Percentiles rank a stretch among this genome's conserved stretches.
Conservation (phyloP, 129 eudicot species). For the Escallonia rubra region DNA sequence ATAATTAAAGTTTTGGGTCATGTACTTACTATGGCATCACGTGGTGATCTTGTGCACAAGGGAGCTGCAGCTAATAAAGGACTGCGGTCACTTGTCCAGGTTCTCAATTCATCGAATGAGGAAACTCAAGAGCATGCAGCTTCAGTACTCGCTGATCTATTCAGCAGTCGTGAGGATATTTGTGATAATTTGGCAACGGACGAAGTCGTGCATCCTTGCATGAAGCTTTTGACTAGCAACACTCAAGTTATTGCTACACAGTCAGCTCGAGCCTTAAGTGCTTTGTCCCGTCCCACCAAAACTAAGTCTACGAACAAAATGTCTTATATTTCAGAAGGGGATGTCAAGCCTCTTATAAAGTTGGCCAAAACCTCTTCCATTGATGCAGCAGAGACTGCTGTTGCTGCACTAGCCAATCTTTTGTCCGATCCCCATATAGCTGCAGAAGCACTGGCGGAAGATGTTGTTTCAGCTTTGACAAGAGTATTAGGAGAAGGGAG, state of each 20-base stretch:
- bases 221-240: conserved; percentile 74
- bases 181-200: conserved; percentile 74
- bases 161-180: conserved; percentile 56
- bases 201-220: conserved; percentile 67
- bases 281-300: conserved; percentile 52
- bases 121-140: conserved; percentile 68
- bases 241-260: conserved; percentile 63
- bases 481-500: conserved; percentile 65
- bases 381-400: conserved; percentile 78
- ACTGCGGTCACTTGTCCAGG: conserved; percentile 62
- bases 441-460: conserved; percentile 78
- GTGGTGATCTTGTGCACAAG: conserved; percentile 46
- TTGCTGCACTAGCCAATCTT: conserved; percentile 73
- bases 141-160: conserved; percentile 73
- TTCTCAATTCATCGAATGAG: conserved; percentile 67
- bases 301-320: conserved; percentile 38
- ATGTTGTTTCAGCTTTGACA: conserved; percentile 70
- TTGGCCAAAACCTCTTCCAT: conserved; percentile 75
- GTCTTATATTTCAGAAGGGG: conserved; percentile 59
- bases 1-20: conserved; percentile 66
- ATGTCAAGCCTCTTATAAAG: conserved; percentile 64
- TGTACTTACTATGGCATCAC: conserved; percentile 58
- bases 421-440: conserved; percentile 60
- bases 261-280: conserved; percentile 74
- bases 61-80: conserved; percentile 66